Percentiles rank a stretch among this genome's conserved stretches.
These are phyloP conservation scores for Fusarium falciforme DNA, from an alignment of 2,329 filamentous ascomycete genomes.

Conservation along the genomic window DNA sequence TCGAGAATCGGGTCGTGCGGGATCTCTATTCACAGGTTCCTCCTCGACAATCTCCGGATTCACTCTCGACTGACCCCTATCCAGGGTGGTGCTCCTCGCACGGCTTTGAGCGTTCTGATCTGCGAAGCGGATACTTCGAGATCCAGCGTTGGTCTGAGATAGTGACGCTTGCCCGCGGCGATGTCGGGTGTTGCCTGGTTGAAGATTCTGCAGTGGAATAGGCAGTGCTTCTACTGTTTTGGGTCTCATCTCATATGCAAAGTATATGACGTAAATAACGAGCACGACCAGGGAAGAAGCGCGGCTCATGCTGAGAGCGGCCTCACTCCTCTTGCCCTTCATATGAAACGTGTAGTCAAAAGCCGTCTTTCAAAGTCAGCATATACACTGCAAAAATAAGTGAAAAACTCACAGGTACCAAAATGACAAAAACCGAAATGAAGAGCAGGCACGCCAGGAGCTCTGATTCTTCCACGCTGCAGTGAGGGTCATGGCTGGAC, in stretches of 20 bases:
- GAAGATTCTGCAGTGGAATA: conserved; percentile 75
- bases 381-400: fast-evolving
- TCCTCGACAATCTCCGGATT: conserved; percentile 14
- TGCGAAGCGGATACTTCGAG: conserved; percentile 47
- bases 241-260: conserved; percentile 81
- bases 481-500: conserved; percentile 72
- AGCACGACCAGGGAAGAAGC: conserved; percentile 82
- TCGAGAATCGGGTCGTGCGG: not conserved
- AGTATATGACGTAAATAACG: conserved; percentile 77
- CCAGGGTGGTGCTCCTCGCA: conserved; percentile 31
- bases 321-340: conserved; percentile 63
- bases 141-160: conserved; percentile 11
- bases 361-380: conserved; percentile 49
- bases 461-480: conserved; percentile 48
- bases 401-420: conserved; percentile 48
- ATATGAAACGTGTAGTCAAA: conserved; percentile 66
- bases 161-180: conserved; percentile 17
- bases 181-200: conserved; percentile 20
- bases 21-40: conserved; percentile 12
- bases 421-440: conserved; percentile 53
- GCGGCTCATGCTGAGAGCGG: conserved; percentile 79
- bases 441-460: conserved; percentile 51
- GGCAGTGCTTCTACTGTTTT: conserved; percentile 73
- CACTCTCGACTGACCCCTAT: conserved; percentile 4
- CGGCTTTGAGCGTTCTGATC: conserved; percentile 34